phyloP scores from a whole-genome alignment of 176 grass and related monocot genomes.

The Oryza rufipogon region DNA sequence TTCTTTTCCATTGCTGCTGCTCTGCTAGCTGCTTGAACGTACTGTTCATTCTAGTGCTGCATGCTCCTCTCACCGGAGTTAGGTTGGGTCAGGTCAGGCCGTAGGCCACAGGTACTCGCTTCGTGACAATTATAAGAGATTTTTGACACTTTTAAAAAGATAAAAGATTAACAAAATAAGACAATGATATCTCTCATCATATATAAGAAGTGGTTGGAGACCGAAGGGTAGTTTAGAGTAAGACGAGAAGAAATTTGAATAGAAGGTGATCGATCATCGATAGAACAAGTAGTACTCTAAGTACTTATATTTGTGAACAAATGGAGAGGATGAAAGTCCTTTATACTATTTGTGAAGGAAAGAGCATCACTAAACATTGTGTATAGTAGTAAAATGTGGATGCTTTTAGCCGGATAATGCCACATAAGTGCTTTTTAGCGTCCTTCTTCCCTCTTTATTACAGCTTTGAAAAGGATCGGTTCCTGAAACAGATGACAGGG shows the following conservation, averaged over 20 bases:
- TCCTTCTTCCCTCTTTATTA: neutral
- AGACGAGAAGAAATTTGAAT: too few species aligned
- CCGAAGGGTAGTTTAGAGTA: too few species aligned
- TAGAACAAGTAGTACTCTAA: too few species aligned
- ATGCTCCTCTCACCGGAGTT: slow-evolving; percentile 32
- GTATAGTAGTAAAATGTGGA: slow-evolving; percentile 40
- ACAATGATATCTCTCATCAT: too few species aligned
- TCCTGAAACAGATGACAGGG: slow-evolving; percentile 17
- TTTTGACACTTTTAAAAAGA: too few species aligned
- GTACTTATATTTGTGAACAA: too few species aligned
- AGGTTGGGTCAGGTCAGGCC: slow-evolving; percentile 30
- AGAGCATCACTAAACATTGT: neutral
- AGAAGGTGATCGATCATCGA: too few species aligned
- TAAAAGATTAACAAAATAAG: too few species aligned
- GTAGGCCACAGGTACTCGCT: neutral
- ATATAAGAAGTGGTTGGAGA: too few species aligned
- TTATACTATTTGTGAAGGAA: too few species aligned
- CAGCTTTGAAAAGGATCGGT: slow-evolving; percentile 24
- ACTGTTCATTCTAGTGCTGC: neutral
- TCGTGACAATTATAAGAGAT: too few species aligned
- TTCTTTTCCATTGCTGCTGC: slow-evolving; percentile 25
- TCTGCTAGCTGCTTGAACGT: neutral
- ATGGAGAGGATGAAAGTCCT: too few species aligned
- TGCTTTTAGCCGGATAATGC: slow-evolving; percentile 64
- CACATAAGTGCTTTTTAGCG: slow-evolving; percentile 63